Conservation (phyloP, 106 monocot species). For the Dactylorhiza incarnata region DNA sequence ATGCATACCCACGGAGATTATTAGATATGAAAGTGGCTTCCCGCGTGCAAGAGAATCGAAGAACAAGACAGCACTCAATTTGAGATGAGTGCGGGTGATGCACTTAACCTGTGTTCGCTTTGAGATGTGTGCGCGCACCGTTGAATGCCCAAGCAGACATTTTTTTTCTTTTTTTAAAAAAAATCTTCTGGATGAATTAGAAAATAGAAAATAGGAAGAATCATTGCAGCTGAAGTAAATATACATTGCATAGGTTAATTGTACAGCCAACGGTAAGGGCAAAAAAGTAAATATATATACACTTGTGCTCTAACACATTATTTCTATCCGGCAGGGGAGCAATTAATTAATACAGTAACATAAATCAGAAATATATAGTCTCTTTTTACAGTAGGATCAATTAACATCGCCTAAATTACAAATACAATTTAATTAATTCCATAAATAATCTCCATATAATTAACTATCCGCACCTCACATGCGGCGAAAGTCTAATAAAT, state of each 20-base stretch:
- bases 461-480: conserved; percentile 12
- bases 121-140: too few relatives aligned
- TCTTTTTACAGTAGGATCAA: neutral
- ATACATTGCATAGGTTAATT: neutral
- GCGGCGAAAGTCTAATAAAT: neutral
- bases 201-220: neutral
- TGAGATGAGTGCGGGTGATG: too few relatives aligned
- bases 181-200: neutral
- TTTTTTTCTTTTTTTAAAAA: too few relatives aligned
- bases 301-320: neutral
- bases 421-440: neutral
- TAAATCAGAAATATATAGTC: neutral
- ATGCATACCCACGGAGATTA: too few relatives aligned
- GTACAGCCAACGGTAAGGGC: neutral
- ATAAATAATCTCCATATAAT: neutral
- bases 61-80: too few relatives aligned
- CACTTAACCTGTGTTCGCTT: too few relatives aligned
- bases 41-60: too few relatives aligned
- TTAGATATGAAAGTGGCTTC: too few relatives aligned
- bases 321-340: neutral
- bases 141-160: too few relatives aligned
- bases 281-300: neutral
- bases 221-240: too few relatives aligned
- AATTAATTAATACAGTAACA: neutral
- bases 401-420: neutral